Conservation (phyloP, 2,329 filamentous ascomycete genomes). For the Aspergillus luchuensis region DNA sequence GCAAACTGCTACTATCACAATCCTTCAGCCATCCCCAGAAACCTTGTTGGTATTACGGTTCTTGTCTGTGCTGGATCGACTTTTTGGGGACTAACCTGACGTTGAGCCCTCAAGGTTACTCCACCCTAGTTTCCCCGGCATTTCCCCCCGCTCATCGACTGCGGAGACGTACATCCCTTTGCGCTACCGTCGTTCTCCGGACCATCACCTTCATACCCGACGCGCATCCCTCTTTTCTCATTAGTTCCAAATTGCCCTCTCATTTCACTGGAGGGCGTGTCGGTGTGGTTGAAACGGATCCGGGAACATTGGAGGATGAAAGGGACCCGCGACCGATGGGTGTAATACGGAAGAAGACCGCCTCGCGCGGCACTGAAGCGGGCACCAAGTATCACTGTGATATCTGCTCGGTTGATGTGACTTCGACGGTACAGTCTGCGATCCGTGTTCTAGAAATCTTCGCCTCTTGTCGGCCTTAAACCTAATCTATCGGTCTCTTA, state of each 20-base stretch:
- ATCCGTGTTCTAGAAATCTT: constrained; percentile 7
- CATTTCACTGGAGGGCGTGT: constrained; percentile 31
- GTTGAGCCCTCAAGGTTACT: not conserved
- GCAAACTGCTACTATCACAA: constrained; percentile 9
- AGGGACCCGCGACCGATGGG: constrained; percentile 65
- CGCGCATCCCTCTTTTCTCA: not conserved
- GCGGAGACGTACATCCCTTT: constrained; percentile 25
- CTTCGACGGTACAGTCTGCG: constrained; percentile 71
- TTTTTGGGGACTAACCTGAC: not conserved
- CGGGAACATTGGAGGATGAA: constrained; percentile 43
- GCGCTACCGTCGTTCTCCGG: constrained; percentile 5
- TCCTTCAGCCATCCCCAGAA: not conserved
- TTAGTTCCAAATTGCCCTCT: constrained; percentile 28
- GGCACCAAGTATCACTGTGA: constrained; percentile 97
- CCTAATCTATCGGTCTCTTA: constrained; percentile 4
- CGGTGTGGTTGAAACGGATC: constrained; percentile 34
- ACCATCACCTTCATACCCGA: constrained; percentile 3
- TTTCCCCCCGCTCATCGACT: constrained; percentile 15
- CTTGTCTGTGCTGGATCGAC: not conserved
- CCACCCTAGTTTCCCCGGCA: constrained; percentile 5
- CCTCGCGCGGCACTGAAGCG: constrained; percentile 78
- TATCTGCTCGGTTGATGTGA: constrained; percentile 94
- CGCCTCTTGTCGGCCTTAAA: not conserved
- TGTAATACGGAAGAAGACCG: constrained; percentile 94
- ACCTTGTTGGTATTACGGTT: not conserved